These are phyloP conservation scores for Laguncularia racemosa DNA, from an alignment of 345 rosid species.

Conservation along the genomic window DNA sequence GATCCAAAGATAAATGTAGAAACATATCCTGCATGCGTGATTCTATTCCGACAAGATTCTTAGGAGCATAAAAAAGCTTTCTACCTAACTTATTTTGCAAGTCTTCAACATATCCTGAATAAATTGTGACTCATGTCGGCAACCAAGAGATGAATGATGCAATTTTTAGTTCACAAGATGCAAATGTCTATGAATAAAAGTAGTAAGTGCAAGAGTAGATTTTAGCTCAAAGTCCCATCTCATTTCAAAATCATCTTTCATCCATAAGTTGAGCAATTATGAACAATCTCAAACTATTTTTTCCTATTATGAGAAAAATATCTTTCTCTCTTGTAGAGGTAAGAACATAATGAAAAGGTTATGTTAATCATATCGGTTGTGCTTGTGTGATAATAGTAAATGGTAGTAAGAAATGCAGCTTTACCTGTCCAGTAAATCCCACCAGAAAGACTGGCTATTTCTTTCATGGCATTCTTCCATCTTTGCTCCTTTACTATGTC, in stretches of 20 bases:
- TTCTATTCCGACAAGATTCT: constrained; percentile 1
- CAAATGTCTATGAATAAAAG: no score
- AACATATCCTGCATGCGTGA: not conserved
- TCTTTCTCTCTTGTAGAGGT: no score
- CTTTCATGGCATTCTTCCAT: not conserved
- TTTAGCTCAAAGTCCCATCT: no score
- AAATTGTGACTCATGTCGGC: not conserved
- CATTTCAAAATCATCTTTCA: no score
- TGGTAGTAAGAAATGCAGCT: not conserved
- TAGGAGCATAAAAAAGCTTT: not conserved
- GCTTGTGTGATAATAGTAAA: no score
- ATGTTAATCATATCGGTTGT: no score
- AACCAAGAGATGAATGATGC: not conserved
- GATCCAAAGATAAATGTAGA: not conserved
- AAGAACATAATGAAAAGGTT: no score
- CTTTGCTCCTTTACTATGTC: not conserved
- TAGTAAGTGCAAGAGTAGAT: no score
- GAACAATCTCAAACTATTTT: no score
- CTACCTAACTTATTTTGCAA: not conserved
- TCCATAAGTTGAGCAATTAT: no score
- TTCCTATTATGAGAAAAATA: no score
- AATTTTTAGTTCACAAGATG: not conserved
- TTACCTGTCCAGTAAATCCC: not conserved
- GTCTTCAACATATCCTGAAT: not conserved
- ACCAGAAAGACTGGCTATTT: not conserved